Conservation (phyloP, 225 moss, liverwort and hornwort species). For the Asterella californica region DNA sequence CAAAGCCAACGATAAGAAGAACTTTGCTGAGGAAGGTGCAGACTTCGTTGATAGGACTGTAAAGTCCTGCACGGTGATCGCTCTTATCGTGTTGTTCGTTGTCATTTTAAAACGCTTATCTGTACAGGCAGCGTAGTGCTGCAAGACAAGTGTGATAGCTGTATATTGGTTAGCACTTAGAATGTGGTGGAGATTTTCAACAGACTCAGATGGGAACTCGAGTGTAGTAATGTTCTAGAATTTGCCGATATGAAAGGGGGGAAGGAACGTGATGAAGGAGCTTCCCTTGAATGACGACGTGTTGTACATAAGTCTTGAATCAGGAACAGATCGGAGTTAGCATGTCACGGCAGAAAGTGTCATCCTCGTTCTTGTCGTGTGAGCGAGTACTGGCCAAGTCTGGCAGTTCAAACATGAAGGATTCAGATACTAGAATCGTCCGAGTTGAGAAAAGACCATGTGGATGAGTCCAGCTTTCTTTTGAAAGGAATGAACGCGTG, state of each 20-base stretch:
- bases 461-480: too few relatives aligned
- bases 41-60: slow-evolving; percentile 59
- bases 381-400: too few relatives aligned
- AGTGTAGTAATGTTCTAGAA: background rate
- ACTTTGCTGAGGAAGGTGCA: slow-evolving; percentile 52
- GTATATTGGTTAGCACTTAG: slow-evolving; percentile 13
- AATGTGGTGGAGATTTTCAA: background rate
- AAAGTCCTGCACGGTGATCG: slow-evolving; percentile 80
- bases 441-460: too few relatives aligned
- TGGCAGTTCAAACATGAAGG: too few relatives aligned
- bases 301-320: background rate
- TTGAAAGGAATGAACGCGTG: too few relatives aligned
- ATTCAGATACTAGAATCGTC: too few relatives aligned
- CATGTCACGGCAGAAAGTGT: too few relatives aligned
- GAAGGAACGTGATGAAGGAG: background rate
- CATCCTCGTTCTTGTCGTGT: too few relatives aligned
- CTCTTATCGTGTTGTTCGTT: slow-evolving; percentile 73
- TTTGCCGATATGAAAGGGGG: slow-evolving; percentile 20
- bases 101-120: slow-evolving; percentile 63
- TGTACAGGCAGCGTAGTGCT: slow-evolving; percentile 37
- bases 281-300: background rate
- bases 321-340: background rate
- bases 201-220: background rate
- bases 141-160: slow-evolving; percentile 11
- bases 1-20: slow-evolving; percentile 55